Conservation (phyloP, 2,329 filamentous ascomycete genomes). For the Parasarocladium wereldwijsianum region DNA sequence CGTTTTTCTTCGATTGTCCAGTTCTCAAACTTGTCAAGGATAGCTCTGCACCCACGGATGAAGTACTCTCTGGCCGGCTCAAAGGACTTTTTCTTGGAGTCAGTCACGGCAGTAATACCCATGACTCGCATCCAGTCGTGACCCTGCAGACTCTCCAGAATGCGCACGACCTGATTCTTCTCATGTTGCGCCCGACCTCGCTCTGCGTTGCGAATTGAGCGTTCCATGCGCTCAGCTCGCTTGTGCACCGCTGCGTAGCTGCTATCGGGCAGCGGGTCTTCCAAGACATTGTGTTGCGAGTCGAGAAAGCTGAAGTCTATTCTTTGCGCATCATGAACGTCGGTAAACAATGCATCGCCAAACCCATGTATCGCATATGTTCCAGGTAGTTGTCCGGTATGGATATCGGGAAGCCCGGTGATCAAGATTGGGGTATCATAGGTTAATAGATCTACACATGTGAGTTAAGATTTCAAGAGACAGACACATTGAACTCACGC, state of each 20-base stretch:
- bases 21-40: slow-evolving; percentile 73
- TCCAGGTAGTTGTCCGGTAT: slow-evolving; percentile 7
- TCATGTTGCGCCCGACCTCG: slow-evolving; percentile 52
- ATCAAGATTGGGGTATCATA: slow-evolving; percentile 60
- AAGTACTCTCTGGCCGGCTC: slow-evolving; percentile 78
- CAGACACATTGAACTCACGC: slow-evolving; percentile 36
- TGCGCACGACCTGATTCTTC: slow-evolving; percentile 46
- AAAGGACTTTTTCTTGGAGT: slow-evolving; percentile 73
- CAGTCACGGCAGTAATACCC: slow-evolving; percentile 75
- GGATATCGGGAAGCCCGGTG: slow-evolving; percentile 19
- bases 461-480: slow-evolving; percentile 4
- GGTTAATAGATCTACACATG: slow-evolving; percentile 63
- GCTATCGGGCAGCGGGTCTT: slow-evolving; percentile 42
- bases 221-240: slow-evolving; percentile 44
- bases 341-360: slow-evolving; percentile 38
- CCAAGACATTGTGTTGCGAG: slow-evolving; percentile 25
- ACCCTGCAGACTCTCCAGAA: slow-evolving; percentile 71
- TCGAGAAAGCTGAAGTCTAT: slow-evolving; percentile 41
- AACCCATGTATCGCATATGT: slow-evolving; percentile 34
- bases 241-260: slow-evolving; percentile 40
- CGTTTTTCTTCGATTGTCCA: slow-evolving; percentile 89
- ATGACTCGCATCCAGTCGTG: slow-evolving; percentile 89
- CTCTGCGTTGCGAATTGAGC: slow-evolving; percentile 48
- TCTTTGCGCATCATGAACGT: slow-evolving; percentile 39
- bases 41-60: slow-evolving; percentile 63